A percentile compares a stretch with the other conserved stretches of the same genome.
Conservation (phyloP, 2,329 filamentous ascomycete species). For the Hypocrella siamensis region DNA sequence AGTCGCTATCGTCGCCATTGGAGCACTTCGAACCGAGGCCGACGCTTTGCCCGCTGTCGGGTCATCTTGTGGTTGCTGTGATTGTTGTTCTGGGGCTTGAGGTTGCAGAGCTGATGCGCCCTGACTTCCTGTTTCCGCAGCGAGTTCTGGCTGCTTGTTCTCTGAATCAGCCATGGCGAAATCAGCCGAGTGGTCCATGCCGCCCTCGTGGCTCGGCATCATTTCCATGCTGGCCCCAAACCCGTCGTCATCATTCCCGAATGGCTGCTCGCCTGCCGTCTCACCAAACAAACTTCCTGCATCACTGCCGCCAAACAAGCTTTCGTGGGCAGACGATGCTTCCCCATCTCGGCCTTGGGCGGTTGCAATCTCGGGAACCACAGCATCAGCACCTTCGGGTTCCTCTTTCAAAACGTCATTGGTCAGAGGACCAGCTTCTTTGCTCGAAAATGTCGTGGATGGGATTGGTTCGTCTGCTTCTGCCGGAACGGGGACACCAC, state of each 20-base stretch:
- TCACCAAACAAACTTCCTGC: constrained; percentile 83
- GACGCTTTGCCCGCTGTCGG: too few relatives aligned
- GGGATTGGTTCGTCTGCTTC: constrained; percentile 44
- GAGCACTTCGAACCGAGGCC: too few relatives aligned
- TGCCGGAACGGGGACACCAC: constrained; percentile 57
- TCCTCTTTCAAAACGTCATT: constrained; percentile 29
- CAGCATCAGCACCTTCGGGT: constrained; percentile 3
- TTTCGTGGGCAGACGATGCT: constrained; percentile 58
- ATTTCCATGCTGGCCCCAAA: constrained; percentile 60
- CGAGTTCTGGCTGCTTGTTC: constrained; percentile 3
- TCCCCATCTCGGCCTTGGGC: constrained; percentile 30
- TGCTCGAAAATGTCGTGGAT: constrained; percentile 62
- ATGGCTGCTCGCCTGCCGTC: constrained; percentile 41
- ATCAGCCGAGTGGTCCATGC: constrained; percentile 25
- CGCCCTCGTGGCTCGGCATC: constrained; percentile 21
- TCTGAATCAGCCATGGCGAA: constrained; percentile 23
- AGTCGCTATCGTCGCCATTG: too few relatives aligned
- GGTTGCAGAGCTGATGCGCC: too few relatives aligned
- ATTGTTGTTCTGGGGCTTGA: too few relatives aligned
- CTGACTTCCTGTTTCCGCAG: too few relatives aligned
- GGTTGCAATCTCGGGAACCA: constrained; percentile 9
- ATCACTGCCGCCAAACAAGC: constrained; percentile 67
- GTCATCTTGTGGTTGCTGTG: too few relatives aligned
- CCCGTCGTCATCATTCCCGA: constrained; percentile 72
- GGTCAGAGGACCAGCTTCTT: constrained; percentile 45